Conservation (phyloP, 2,329 filamentous ascomycete genomes). For the Ascochyta koolunga region DNA sequence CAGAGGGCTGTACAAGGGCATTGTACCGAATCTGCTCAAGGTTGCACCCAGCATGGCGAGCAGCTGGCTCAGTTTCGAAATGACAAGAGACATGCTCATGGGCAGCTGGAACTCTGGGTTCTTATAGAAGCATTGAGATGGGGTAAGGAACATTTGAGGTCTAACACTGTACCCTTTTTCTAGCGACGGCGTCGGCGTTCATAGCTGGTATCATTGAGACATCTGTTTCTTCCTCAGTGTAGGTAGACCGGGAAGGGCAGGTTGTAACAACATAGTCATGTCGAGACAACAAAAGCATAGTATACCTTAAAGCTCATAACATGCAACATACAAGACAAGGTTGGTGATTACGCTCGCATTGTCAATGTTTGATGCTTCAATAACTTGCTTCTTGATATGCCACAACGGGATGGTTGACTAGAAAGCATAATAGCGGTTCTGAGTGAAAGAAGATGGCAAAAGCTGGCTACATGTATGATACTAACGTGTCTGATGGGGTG, state of each 20-base stretch:
- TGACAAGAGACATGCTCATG: slow-evolving; percentile 86
- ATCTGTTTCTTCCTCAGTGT: slow-evolving; percentile 6
- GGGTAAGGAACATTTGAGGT: neutral
- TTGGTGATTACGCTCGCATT: no score
- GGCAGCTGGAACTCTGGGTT: slow-evolving; percentile 42
- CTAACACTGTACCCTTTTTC: neutral
- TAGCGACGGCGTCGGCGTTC: slow-evolving; percentile 14
- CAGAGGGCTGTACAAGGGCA: slow-evolving; percentile 90
- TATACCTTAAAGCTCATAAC: neutral
- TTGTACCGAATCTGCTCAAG: slow-evolving; percentile 93
- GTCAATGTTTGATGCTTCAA: no score
- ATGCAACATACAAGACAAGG: no score
- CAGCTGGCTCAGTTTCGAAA: slow-evolving; percentile 96
- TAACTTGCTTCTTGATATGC: no score
- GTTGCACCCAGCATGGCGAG: slow-evolving; percentile 98
- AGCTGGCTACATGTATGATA: no score
- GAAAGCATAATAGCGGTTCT: no score
- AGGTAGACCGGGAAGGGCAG: slow-evolving; percentile 6
- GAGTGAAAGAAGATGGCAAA: no score
- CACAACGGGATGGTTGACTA: no score
- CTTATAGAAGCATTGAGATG: slow-evolving; percentile 28
- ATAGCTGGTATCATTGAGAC: slow-evolving; percentile 2
- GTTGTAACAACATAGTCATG: slow-evolving; percentile 11
- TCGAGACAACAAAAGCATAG: neutral
- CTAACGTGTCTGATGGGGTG: no score